Evolutionary conservation across 2,329 filamentous ascomycete genomes (phyloP), one percentile per base, ranked within the genome.

Genomic region (Pleomassaria siparia): DNA sequence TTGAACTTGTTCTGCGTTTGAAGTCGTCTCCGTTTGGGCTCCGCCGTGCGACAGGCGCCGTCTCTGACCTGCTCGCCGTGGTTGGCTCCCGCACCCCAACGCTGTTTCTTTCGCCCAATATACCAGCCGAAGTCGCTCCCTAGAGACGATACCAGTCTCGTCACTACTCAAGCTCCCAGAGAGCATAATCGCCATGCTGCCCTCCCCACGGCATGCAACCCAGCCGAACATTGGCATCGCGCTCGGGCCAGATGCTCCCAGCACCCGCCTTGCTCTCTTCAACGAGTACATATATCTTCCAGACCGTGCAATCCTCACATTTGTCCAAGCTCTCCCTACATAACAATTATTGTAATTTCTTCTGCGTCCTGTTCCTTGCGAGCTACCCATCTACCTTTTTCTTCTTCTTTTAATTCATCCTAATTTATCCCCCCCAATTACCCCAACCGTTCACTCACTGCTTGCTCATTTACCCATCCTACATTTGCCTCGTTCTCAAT

Each of bases 91-190:
- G 49, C 28, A 20, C 29, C 25, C 39, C 44, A 26, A 44, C 45
- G 49, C 45, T 53, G 52, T 49, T 36, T 39, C 41, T 30, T 24
- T 35, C 26, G 16, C 32, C 35, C 37, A 42, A 36, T 24, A 29
- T 28, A n/a, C 21, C 28, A 51, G 51, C 54, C 50, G 50, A 44
- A 57, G 55, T 43, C 53, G 56, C 44, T 43, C 50, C 55, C 54
- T 56, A 57, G 64, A 69, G 60, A 67, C 63, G 54, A 41, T 47
- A 35, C 52, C 37, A 57, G 67, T 69, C 60, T 68, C 61, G 63
- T 60, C 58, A 48, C 52, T 55, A 53, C 52, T 43, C 44, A 45
- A 49, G 44, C 52, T 43, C 51, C 39, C 44, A 55, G 45, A 46
- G 20, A 37, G 63, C 59, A 63, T 63, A 50, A 63, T 54, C 46